Evolutionary conservation across 192 early-diverging fungal genomes (phyloP).

Genomic region (Entomortierella beljakovae): DNA sequence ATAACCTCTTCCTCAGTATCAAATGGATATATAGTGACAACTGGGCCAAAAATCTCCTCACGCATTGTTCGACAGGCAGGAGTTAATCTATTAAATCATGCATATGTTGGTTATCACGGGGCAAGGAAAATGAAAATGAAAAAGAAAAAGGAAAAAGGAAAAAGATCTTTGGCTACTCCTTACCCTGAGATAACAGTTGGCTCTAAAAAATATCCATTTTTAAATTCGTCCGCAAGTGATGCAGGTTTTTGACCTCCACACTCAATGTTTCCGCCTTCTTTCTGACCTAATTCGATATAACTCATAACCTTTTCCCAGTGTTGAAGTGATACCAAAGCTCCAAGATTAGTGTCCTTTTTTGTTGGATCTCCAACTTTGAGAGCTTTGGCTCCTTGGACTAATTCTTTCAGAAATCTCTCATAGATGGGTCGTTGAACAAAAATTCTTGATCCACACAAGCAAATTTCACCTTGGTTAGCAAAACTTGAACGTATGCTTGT

Average conservation of each 20-base stretch:
- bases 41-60: constrained; percentile 90
- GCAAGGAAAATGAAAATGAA: background rate
- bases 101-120: background rate
- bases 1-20: constrained; percentile 80
- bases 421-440: constrained; percentile 76
- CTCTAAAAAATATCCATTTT: constrained; percentile 76
- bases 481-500: constrained; percentile 69
- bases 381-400: constrained; percentile 56
- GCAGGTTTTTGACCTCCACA: constrained; percentile 59
- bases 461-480: constrained; percentile 83
- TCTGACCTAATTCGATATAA: constrained; percentile 72
- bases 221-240: constrained; percentile 54
- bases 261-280: constrained; percentile 71
- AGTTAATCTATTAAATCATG: constrained; percentile 26
- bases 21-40: constrained; percentile 78
- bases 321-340: constrained; percentile 71
- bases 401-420: constrained; percentile 64
- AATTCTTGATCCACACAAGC: constrained; percentile 76
- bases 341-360: constrained; percentile 63
- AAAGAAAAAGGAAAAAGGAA: constrained; percentile 9
- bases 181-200: constrained; percentile 80
- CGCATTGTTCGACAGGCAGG: constrained; percentile 60
- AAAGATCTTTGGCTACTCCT: constrained; percentile 10
- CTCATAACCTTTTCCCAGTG: constrained; percentile 77
- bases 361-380: constrained; percentile 74